phyloP scores from a whole-genome alignment of 768 basidiomycete genomes.

The Boletus sp. region DNA sequence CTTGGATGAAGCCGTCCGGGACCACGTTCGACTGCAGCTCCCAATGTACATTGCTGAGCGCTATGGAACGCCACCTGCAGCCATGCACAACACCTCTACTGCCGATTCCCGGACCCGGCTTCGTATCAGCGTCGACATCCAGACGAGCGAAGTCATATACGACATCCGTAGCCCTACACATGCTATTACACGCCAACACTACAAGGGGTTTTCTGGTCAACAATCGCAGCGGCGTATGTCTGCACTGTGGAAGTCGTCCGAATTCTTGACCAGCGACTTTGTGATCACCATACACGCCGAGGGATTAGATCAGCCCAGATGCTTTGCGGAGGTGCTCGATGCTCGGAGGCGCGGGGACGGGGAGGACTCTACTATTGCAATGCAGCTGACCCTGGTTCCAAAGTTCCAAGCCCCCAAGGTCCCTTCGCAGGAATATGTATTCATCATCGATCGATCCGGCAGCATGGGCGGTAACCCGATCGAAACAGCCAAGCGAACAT shows the following conservation, averaged over 20 bases:
- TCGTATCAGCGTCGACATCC: constrained; percentile 42
- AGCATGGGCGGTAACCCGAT: constrained; percentile 48
- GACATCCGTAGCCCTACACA: constrained; percentile 46
- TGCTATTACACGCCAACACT: constrained; percentile 30
- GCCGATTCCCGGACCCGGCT: constrained; percentile 35
- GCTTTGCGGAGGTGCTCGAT: constrained; percentile 49
- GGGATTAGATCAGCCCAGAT: constrained; percentile 51
- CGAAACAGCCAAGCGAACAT: constrained; percentile 44
- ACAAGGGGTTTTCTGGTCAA: constrained; percentile 34
- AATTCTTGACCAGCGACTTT: constrained; percentile 48
- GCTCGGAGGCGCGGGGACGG: constrained; percentile 1
- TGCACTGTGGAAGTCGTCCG: constrained; percentile 37
- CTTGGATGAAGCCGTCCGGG: constrained; percentile 43
- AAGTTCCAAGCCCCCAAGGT: constrained; percentile 43
- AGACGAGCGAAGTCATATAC: constrained; percentile 45
- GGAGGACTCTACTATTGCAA: constrained; percentile 36
- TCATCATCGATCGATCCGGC: constrained; percentile 56
- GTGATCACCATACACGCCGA: constrained; percentile 47
- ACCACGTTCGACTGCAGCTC: constrained; percentile 53
- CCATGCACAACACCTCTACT: constrained; percentile 31
- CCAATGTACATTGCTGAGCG: constrained; percentile 49
- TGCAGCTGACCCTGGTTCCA: constrained; percentile 56
- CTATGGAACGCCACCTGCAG: constrained; percentile 46
- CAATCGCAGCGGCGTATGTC: constrained; percentile 41
- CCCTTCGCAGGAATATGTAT: constrained; percentile 52